phyloP scores from a whole-genome alignment of 2,329 filamentous ascomycete genomes.

The Aspergillus cejpii region DNA sequence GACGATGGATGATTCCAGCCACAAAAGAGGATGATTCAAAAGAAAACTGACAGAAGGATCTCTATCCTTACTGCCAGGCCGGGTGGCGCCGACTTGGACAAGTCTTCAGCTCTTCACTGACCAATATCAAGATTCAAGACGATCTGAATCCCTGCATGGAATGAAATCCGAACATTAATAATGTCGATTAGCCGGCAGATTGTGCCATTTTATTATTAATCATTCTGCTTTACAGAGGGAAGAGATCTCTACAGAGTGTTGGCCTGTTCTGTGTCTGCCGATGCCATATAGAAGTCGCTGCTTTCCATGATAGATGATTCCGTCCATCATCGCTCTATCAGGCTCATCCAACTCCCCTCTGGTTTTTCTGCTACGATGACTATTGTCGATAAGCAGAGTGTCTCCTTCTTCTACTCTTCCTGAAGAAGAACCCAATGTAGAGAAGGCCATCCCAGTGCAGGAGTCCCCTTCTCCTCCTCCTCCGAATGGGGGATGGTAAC shows the following conservation, averaged over 20 bases:
- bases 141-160: no score
- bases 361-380: neutral
- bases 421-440: neutral
- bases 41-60: neutral
- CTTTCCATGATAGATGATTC: neutral
- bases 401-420: neutral
- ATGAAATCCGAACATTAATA: neutral
- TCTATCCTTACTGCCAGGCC: neutral
- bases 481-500: conserved; percentile 17
- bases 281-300: neutral
- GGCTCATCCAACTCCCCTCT: no score
- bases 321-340: neutral
- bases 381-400: neutral
- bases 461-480: neutral
- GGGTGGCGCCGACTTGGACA: neutral
- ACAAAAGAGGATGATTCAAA: neutral
- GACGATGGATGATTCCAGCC: no score
- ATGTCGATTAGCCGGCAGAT: neutral
- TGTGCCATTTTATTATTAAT: neutral
- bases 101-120: neutral
- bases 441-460: neutral
- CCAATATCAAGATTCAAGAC: no score
- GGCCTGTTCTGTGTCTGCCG: neutral
- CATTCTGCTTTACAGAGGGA: neutral
- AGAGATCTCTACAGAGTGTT: no score